Percentiles rank a stretch among this genome's conserved stretches.
Conservation (phyloP, 2,329 filamentous ascomycete species). For the Fusarium agapanthi region DNA sequence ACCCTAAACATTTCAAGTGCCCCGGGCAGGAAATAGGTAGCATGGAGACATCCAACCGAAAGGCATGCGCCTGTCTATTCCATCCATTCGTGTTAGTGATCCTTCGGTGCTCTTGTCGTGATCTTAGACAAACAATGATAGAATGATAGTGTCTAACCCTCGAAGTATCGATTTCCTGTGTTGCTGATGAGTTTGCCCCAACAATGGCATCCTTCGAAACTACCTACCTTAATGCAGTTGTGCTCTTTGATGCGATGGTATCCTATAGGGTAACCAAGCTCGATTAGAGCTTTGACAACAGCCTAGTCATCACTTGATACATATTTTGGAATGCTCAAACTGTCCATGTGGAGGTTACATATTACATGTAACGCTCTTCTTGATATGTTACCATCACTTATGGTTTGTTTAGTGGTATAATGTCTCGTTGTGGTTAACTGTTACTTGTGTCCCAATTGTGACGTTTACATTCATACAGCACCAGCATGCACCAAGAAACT, state of each 20-base stretch:
- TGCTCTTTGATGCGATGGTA: not conserved
- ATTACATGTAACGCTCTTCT: not conserved
- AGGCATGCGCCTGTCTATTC: not conserved
- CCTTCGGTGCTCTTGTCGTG: not conserved
- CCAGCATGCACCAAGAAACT: not conserved
- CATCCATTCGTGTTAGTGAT: not conserved
- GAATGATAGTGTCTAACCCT: not conserved
- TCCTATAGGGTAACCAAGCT: not conserved
- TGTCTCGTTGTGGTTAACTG: not conserved
- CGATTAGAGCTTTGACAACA: not conserved
- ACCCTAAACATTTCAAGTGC: not conserved
- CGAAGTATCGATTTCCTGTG: not conserved
- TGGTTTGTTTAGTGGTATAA: not conserved
- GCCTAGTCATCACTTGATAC: not conserved
- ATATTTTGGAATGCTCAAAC: not conserved
- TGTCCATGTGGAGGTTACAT: not conserved
- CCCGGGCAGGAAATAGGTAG: not conserved
- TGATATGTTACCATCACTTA: not conserved
- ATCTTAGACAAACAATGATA: not conserved
- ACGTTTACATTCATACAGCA: not conserved
- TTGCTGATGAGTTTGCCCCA: not conserved
- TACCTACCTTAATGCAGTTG: not conserved
- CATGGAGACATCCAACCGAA: not conserved
- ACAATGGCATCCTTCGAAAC: not conserved
- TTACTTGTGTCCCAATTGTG: not conserved